Evolutionary conservation across 208 protist genomes (phyloP).

Genomic region (Trypanosoma mega): DNA sequence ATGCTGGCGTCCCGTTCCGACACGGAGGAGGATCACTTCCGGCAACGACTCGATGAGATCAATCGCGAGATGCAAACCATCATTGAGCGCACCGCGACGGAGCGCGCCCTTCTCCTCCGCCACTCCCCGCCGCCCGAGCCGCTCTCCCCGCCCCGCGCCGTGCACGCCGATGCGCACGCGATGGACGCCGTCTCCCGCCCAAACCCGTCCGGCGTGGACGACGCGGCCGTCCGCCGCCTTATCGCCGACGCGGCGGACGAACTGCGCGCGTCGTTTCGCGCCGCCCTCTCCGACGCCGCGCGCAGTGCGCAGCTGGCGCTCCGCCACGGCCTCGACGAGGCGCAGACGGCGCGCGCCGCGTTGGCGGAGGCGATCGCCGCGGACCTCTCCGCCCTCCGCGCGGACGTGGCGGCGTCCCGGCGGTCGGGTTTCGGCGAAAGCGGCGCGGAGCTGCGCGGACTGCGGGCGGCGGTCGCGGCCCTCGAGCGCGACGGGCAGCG

Average conservation of each 20-base stretch:
- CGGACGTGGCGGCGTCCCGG: no score
- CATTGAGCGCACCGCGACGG: constrained; percentile 47
- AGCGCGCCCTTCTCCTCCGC: constrained; percentile 35
- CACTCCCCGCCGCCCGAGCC: not conserved
- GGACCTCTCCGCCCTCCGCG: no score
- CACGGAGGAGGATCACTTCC: constrained; percentile 46
- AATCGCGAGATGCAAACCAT: constrained; percentile 77
- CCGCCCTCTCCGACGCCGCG: constrained; percentile 10
- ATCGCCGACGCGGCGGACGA: constrained; percentile 14
- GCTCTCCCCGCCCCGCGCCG: not conserved
- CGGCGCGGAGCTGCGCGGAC: constrained; percentile 32
- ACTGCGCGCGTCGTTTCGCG: constrained; percentile 9
- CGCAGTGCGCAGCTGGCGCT: constrained; percentile 4
- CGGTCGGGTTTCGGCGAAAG: constrained; percentile 18
- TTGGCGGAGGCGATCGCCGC: constrained; percentile 24
- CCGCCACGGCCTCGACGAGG: constrained; percentile 10
- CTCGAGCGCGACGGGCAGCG: constrained; percentile 47
- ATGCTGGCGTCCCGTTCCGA: constrained; percentile 20
- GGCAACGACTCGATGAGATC: constrained; percentile 53
- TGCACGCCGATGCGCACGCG: not conserved
- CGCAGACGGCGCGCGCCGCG: constrained; percentile 5
- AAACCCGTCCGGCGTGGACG: constrained; percentile 7
- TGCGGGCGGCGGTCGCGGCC: constrained; percentile 37
- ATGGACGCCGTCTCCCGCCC: not conserved
- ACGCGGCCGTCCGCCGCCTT: constrained; percentile 24